phyloP scores from a whole-genome alignment of 2,329 filamentous ascomycete species.

The Nothomitra cinnamomea region DNA sequence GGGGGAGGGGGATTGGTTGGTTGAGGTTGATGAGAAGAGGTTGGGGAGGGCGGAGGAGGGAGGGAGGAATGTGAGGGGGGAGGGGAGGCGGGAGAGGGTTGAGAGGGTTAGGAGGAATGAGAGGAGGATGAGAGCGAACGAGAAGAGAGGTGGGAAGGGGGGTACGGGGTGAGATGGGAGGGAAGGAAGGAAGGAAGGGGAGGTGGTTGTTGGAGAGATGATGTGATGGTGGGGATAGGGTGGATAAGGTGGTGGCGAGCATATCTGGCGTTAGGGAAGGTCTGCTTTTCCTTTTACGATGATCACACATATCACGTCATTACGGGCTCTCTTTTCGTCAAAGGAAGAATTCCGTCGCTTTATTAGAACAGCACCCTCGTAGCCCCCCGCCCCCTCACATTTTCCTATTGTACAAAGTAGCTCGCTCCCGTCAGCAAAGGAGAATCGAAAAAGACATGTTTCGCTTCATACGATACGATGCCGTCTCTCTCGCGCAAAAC shows the following conservation, averaged over 20 bases:
- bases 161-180: constrained; percentile 6
- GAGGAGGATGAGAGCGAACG: constrained; percentile 50
- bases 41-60: constrained; percentile 49
- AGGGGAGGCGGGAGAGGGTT: constrained; percentile 1
- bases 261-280: neutral
- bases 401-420: no score
- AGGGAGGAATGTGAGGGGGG: constrained; percentile 1
- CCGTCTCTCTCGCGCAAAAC: no score
- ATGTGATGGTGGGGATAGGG: neutral
- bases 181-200: constrained; percentile 7
- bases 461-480: no score
- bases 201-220: neutral
- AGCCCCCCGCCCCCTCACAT: no score
- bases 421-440: no score
- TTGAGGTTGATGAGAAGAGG: constrained; percentile 66
- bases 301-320: no score
- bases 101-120: constrained; percentile 27
- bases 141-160: constrained; percentile 25
- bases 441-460: no score
- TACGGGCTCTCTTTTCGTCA: no score
- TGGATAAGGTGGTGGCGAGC: neutral
- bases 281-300: no score
- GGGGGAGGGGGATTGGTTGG: constrained; percentile 69
- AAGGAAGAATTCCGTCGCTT: no score
- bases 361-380: no score